Percentiles rank a stretch among this genome's conserved stretches.
Conservation (phyloP, 169 alveolate genomes). For the Haemoproteus tartakovskyi region DNA sequence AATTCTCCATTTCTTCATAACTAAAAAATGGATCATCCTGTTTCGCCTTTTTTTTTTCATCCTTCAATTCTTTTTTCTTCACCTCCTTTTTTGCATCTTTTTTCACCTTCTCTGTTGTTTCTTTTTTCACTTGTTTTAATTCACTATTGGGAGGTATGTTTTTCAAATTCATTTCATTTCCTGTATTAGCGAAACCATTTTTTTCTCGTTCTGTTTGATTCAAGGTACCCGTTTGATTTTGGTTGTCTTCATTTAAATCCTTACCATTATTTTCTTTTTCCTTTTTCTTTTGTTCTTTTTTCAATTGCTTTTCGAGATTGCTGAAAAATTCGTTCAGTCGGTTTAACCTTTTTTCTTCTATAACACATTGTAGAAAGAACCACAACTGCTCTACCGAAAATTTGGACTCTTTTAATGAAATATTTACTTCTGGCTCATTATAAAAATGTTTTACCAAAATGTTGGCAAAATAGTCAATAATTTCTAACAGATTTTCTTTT, state of each 20-base stretch:
- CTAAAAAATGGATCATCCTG: slow-evolving; percentile 19
- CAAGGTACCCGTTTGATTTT: not conserved
- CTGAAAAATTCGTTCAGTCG: slow-evolving; percentile 8
- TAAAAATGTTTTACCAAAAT: slow-evolving; percentile 14
- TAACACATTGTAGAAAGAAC: slow-evolving; percentile 42
- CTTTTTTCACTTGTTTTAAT: too few relatives aligned
- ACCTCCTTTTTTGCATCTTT: too few relatives aligned
- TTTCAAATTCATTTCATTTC: too few relatives aligned
- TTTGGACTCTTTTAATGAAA: slow-evolving; percentile 5
- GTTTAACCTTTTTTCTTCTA: slow-evolving; percentile 18
- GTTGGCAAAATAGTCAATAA: slow-evolving; percentile 45
- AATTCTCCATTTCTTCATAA: slow-evolving; percentile 28
- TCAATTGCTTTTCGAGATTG: slow-evolving; percentile 1
- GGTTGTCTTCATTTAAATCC: not conserved
- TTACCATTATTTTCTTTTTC: not conserved
- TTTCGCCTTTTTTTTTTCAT: not conserved
- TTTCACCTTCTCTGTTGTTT: too few relatives aligned
- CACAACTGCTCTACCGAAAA: slow-evolving; percentile 39
- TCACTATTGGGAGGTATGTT: too few relatives aligned
- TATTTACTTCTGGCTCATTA: slow-evolving; percentile 1
- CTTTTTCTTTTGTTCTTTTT: not conserved
- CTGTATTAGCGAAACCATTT: too few relatives aligned
- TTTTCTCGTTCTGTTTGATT: too few relatives aligned
- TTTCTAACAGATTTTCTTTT: slow-evolving; percentile 20
- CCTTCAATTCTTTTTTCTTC: not conserved